Evolutionary conservation across 2,329 filamentous ascomycete species (phyloP).

Genomic region (Monosporascus cannonballus): DNA sequence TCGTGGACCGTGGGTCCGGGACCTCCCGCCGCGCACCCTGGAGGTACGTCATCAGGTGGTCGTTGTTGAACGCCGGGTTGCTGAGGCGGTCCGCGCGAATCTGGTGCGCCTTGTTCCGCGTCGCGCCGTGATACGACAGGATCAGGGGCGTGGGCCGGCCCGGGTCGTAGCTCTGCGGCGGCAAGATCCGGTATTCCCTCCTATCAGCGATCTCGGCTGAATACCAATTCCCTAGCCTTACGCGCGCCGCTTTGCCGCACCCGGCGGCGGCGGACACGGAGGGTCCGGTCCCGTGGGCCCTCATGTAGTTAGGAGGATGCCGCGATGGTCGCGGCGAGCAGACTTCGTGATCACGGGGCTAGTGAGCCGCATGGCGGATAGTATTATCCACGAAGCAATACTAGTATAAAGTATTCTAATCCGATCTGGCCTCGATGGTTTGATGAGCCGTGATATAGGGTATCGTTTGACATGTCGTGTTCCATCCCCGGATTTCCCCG

Average conservation of each 20-base stretch:
- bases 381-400: too few species aligned
- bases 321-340: not conserved
- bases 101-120: conserved; percentile 29
- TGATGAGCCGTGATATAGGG: too few species aligned
- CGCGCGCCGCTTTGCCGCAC: not conserved
- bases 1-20: conserved; percentile 12
- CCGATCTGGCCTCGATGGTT: too few species aligned
- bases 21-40: conserved; percentile 25
- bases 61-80: conserved; percentile 33
- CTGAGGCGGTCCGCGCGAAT: conserved; percentile 38
- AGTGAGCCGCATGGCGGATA: not conserved
- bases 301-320: not conserved
- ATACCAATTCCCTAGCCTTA: not conserved
- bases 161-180: conserved; percentile 24
- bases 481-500: too few species aligned
- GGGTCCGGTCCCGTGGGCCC: not conserved
- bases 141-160: conserved; percentile 33
- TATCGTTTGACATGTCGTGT: too few species aligned
- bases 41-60: conserved; percentile 39
- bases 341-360: not conserved
- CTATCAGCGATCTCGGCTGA: not conserved
- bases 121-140: conserved; percentile 41
- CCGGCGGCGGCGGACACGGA: not conserved
- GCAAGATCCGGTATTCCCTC: not conserved
- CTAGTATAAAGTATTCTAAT: too few species aligned